Evolutionary conservation across 2,329 filamentous ascomycete species (phyloP).

Genomic region (Alternaria rosae): DNA sequence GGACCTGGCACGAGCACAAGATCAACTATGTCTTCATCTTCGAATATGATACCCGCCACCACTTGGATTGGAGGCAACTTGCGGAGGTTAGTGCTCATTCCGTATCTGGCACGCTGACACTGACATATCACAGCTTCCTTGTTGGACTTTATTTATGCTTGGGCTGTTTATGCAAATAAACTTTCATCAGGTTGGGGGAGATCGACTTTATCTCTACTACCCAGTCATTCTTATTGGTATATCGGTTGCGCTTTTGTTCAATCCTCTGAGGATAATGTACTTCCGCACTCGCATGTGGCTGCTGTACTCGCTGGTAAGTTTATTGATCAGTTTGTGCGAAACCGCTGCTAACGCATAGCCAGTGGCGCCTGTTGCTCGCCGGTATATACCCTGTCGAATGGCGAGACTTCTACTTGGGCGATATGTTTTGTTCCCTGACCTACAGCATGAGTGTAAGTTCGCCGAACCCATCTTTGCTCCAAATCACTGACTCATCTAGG

Average conservation of each 20-base stretch:
- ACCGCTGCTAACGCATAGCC: slow-evolving; percentile 35
- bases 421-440: slow-evolving; percentile 96
- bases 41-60: slow-evolving; percentile 87
- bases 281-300: slow-evolving; percentile 84
- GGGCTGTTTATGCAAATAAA: slow-evolving; percentile 90
- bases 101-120: not conserved
- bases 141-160: slow-evolving; percentile 77
- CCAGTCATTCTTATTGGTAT: slow-evolving; percentile 80
- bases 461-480: not conserved
- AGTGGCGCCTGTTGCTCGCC: slow-evolving; percentile 86
- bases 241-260: slow-evolving; percentile 72
- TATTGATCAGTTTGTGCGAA: not conserved
- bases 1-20: slow-evolving; percentile 81
- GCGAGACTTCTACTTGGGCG: slow-evolving; percentile 94
- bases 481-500: slow-evolving; percentile 55
- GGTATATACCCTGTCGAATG: slow-evolving; percentile 95
- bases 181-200: slow-evolving; percentile 73
- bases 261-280: slow-evolving; percentile 78
- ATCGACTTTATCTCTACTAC: slow-evolving; percentile 81
- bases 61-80: slow-evolving; percentile 88
- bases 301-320: slow-evolving; percentile 81
- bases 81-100: slow-evolving; percentile 63
- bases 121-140: slow-evolving; percentile 68
- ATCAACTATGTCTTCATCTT: slow-evolving; percentile 98
- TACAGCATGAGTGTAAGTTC: slow-evolving; percentile 82